Evolutionary conservation across 768 basidiomycete genomes (phyloP).

Genomic region (Amanita polypyramis): DNA sequence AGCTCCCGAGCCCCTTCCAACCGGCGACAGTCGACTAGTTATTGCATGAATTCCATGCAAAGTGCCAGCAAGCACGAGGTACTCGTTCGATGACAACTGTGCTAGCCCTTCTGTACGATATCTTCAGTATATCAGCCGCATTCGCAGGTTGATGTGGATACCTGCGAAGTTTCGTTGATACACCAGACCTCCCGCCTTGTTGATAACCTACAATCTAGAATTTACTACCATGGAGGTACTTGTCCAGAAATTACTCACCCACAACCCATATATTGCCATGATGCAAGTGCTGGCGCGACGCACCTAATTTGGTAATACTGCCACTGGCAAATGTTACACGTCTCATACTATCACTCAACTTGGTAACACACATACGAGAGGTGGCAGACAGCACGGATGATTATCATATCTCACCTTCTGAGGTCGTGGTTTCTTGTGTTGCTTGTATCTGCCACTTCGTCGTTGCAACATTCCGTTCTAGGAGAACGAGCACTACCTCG

Average conservation of each 20-base stretch:
- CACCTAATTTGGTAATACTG: background rate
- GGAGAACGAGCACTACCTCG: conserved; percentile 29
- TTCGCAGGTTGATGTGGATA: conserved; percentile 17
- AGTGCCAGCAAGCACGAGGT: conserved; percentile 92
- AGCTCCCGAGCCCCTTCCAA: conserved; percentile 72
- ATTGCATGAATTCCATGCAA: conserved; percentile 99
- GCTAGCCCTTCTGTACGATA: conserved; percentile 75
- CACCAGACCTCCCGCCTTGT: conserved; percentile 95
- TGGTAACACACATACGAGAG: background rate
- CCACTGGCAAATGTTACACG: background rate
- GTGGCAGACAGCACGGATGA: background rate
- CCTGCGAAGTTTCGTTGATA: conserved; percentile 91
- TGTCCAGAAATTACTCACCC: conserved; percentile 1
- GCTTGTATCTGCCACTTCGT: conserved; percentile 13
- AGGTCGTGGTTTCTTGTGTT: conserved; percentile 14
- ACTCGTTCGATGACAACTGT: conserved; percentile 84
- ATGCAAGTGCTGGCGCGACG: background rate
- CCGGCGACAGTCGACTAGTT: conserved; percentile 82
- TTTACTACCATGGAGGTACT: background rate
- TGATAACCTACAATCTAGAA: conserved; percentile 60
- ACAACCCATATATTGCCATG: conserved; percentile 10
- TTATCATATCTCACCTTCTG: conserved; percentile 7
- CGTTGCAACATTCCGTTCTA: conserved; percentile 26
- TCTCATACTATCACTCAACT: background rate
- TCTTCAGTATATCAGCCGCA: background rate